Conservation (phyloP, 768 basidiomycete species). For the Naematelia aurantialba region DNA sequence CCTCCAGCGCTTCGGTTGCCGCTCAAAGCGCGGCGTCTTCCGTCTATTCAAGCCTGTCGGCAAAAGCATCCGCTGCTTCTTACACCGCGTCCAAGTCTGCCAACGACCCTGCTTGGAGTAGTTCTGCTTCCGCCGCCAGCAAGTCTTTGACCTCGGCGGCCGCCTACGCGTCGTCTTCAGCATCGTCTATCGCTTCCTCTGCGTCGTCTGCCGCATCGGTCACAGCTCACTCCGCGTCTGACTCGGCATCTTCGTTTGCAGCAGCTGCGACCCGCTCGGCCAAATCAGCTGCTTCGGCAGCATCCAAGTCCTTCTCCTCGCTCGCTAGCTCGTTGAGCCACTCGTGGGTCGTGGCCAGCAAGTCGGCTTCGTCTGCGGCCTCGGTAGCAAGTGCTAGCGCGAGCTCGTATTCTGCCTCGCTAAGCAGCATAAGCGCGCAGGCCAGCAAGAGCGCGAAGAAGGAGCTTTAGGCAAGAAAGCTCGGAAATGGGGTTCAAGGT, state of each 20-base stretch:
- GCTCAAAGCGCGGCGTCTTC: slow-evolving; percentile 44
- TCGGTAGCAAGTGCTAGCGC: slow-evolving; percentile 25
- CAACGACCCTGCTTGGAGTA: slow-evolving; percentile 32
- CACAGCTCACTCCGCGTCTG: slow-evolving; percentile 38
- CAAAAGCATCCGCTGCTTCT: slow-evolving; percentile 41
- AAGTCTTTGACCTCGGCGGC: slow-evolving; percentile 46
- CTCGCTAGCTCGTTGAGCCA: slow-evolving; percentile 32
- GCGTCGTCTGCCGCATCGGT: slow-evolving; percentile 44
- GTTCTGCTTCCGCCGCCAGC: slow-evolving; percentile 44
- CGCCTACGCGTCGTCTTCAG: slow-evolving; percentile 43
- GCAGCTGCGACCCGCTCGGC: slow-evolving; percentile 37
- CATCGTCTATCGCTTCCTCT: slow-evolving; percentile 43
- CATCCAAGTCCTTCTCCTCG: slow-evolving; percentile 30
- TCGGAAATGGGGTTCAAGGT: too few species aligned
- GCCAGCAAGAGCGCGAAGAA: slow-evolving; percentile 45
- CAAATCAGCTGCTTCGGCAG: slow-evolving; percentile 34
- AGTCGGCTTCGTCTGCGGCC: slow-evolving; percentile 34
- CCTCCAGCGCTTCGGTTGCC: slow-evolving; percentile 40
- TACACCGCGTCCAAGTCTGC: slow-evolving; percentile 44
- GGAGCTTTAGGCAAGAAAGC: slow-evolving; percentile 37
- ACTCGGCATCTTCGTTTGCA: slow-evolving; percentile 38
- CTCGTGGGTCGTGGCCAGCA: slow-evolving; percentile 34
- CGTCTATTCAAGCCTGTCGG: slow-evolving; percentile 40
- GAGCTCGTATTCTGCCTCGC: slow-evolving; percentile 35
- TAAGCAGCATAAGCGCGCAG: slow-evolving; percentile 41